These are phyloP conservation scores for Thelonectria olida DNA, from an alignment of 2,329 filamentous ascomycete species.

Conservation along the genomic window DNA sequence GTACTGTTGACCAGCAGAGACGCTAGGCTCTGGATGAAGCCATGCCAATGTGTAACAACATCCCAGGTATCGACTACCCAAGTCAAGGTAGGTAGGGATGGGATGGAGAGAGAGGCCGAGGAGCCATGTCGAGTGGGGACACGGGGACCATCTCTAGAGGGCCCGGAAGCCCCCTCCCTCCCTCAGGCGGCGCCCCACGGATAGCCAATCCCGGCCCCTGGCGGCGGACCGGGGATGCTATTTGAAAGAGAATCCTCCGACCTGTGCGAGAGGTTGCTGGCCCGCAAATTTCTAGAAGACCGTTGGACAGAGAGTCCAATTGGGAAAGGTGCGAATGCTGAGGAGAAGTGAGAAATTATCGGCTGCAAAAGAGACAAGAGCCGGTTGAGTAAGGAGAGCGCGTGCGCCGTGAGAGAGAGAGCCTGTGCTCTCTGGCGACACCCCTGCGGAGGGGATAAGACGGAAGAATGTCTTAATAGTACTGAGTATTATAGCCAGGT, in stretches of 20 bases:
- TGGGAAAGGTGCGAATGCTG: slow-evolving; percentile 33
- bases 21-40: slow-evolving; percentile 34
- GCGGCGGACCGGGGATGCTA: slow-evolving; percentile 35
- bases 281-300: slow-evolving; percentile 47
- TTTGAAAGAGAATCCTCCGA: slow-evolving; percentile 46
- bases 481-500: slow-evolving; percentile 15
- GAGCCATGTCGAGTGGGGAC: slow-evolving; percentile 42
- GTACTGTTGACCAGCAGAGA: slow-evolving; percentile 41
- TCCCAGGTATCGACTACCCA: slow-evolving; percentile 37
- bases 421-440: slow-evolving; percentile 10
- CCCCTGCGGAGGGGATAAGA: slow-evolving; percentile 29
- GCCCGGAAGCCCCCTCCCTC: slow-evolving; percentile 38
- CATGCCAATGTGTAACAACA: slow-evolving; percentile 32
- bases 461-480: slow-evolving; percentile 23
- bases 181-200: slow-evolving; percentile 33
- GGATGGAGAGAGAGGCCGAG: slow-evolving; percentile 38
- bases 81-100: slow-evolving; percentile 36
- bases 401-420: slow-evolving; percentile 4
- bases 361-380: slow-evolving; percentile 40
- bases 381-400: slow-evolving; percentile 16
- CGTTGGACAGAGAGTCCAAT: slow-evolving; percentile 37
- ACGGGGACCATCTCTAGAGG: slow-evolving; percentile 42
- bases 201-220: slow-evolving; percentile 39
- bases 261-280: slow-evolving; percentile 36
- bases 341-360: slow-evolving; percentile 39